Conservation (phyloP, 352 stramenopile species). For the Globisporangium takayamanum region DNA sequence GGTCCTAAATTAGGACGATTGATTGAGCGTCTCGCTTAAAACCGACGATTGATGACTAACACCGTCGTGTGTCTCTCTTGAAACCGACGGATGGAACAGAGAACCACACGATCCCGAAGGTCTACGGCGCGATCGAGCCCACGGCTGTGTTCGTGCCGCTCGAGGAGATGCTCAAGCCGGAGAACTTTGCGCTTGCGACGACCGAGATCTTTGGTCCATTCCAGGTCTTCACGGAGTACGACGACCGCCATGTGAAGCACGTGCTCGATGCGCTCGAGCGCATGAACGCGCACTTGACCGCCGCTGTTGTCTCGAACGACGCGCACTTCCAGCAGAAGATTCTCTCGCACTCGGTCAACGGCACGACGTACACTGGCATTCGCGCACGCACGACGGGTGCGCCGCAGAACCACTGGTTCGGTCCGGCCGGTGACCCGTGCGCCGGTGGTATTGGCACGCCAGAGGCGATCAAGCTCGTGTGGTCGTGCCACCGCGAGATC, state of each 20-base stretch:
- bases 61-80: not conserved
- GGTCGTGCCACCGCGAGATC: slow-evolving; percentile 98
- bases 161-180: slow-evolving; percentile 91
- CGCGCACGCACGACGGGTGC: slow-evolving; percentile 94
- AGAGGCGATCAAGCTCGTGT: slow-evolving; percentile 98
- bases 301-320: slow-evolving; percentile 97
- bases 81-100: slow-evolving; percentile 21
- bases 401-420: slow-evolving; percentile 95
- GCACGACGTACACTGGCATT: slow-evolving; percentile 97
- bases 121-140: slow-evolving; percentile 95
- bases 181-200: slow-evolving; percentile 92
- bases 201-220: slow-evolving; percentile 99
- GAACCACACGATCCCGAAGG: slow-evolving; percentile 92
- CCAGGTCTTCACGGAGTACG: slow-evolving; percentile 94
- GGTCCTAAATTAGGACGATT: not conserved
- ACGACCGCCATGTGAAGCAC: slow-evolving; percentile 86
- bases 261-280: slow-evolving; percentile 93
- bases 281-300: slow-evolving; percentile 97
- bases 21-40: not conserved
- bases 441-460: slow-evolving; percentile 96
- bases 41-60: not conserved
- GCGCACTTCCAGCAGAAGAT: slow-evolving; percentile 91
- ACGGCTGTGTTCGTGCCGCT: slow-evolving; percentile 97
- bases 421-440: slow-evolving; percentile 93
- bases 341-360: slow-evolving; percentile 97